phyloP scores from a whole-genome alignment of 179 eudicot species.

The Amaranthus tricolor region DNA sequence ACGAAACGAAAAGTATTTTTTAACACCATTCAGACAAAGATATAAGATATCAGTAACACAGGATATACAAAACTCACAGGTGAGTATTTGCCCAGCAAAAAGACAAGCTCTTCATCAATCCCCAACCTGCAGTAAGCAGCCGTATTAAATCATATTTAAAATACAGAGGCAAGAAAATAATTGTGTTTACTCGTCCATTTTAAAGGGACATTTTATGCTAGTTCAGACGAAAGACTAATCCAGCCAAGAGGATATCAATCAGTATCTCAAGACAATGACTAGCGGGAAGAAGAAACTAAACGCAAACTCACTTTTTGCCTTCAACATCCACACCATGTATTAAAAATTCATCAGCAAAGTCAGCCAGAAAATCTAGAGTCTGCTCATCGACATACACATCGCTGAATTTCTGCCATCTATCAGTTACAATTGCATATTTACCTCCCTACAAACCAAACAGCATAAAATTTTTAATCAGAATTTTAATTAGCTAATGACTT shows the following conservation, averaged over 20 bases:
- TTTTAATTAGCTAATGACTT: too few species aligned
- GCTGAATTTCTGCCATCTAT: constrained; percentile 96
- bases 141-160: constrained; percentile 1
- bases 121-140: constrained; percentile 64
- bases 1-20: not conserved
- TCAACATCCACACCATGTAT: constrained; percentile 98
- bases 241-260: not conserved
- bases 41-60: not conserved
- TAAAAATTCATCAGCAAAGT: constrained; percentile 86
- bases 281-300: constrained; percentile 11
- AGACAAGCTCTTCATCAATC: constrained; percentile 92
- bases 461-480: constrained; percentile 2
- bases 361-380: constrained; percentile 67
- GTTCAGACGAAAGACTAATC: not conserved
- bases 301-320: constrained; percentile 78
- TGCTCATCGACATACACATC: constrained; percentile 68
- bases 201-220: constrained; percentile 5
- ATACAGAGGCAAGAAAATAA: not conserved
- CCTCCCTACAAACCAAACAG: constrained; percentile 56
- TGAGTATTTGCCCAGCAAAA: constrained; percentile 70
- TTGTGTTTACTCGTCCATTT: not conserved
- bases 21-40: not conserved
- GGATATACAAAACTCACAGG: constrained; percentile 53
- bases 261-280: not conserved
- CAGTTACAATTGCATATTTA: constrained; percentile 84